Base-by-base conservation (phyloP, 2,329 filamentous ascomycete genomes). In the Chrysosphaeria jannelii region DNA sequence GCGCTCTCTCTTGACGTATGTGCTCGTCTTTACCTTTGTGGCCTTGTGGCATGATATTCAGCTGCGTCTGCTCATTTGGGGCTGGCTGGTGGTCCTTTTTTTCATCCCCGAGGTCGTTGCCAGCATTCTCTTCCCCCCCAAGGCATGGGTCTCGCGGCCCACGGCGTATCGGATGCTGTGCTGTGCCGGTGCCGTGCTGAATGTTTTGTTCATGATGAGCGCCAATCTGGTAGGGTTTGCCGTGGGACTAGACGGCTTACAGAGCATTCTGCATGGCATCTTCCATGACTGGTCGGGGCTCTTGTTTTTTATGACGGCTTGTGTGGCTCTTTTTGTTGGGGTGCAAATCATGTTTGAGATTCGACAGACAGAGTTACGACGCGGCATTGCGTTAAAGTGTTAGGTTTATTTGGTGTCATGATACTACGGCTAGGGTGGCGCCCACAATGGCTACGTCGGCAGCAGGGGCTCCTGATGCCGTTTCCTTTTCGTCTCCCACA, bases 11-110 rank as follows among this genome's bases (percentile, higher is more conserved):
- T 36, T 62, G 24, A 91, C 81, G 27, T 85, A 76, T 40, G 50
- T 88, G 3, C 47, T 68, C 4, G 74, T 90, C 15, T 97, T 97
- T 40, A 91, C 78, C 0, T 97, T 97, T 36, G 85, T 97, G 13
- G 88, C 85, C 0, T 51, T 97, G 14, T 97, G 85, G 85, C 85
- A 97, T 45, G 85, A 97, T 36, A 89, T 97, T 37, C 69, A 89
- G 45, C 57, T 93, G 14, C 62, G 70, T 7, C 52, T 97, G 19
- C 55, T 97, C 15, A 69, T 89, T 42, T 97, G 85, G 85, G 81
- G 85, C 14, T 97, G 85, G 85, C 55, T 97, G 19, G 64, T 97
- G 31, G 79, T 88, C 0, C 47, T 93, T 13, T 97, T 97, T 45
- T 75, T 97, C 42, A 41, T 91, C 5, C 85, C 85, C 0, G 85